Evolutionary conservation across 2,329 filamentous ascomycete genomes (phyloP).

Genomic region (Colletotrichum sp.): DNA sequence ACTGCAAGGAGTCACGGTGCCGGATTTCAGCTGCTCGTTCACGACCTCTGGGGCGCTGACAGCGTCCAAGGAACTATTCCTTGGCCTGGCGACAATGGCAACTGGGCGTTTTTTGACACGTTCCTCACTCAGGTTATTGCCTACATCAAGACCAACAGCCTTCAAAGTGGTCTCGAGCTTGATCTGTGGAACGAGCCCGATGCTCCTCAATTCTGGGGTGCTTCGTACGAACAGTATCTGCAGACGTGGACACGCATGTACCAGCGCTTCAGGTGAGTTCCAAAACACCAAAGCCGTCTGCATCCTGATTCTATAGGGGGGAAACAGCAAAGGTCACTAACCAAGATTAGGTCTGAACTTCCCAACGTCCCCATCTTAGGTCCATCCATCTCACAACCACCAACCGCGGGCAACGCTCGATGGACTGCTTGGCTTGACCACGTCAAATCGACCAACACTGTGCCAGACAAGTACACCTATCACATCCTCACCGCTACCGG

Average conservation of each 20-base stretch:
- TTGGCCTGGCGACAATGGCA: constrained; percentile 17
- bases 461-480: background rate
- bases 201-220: constrained; percentile 4
- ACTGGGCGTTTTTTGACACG: constrained; percentile 8
- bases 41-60: constrained; percentile 19
- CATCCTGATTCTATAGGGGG: too few relatives aligned
- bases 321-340: background rate
- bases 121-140: background rate
- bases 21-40: background rate
- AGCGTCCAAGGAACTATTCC: background rate
- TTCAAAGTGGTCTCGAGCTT: background rate
- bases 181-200: constrained; percentile 22
- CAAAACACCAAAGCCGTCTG: background rate
- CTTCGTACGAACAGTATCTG: constrained; percentile 10
- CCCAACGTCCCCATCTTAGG: background rate
- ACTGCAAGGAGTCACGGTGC: background rate
- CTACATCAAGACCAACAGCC: background rate
- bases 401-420: background rate
- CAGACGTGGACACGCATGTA: constrained; percentile 9
- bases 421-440: background rate
- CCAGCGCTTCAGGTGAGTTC: background rate
- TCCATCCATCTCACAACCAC: background rate
- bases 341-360: background rate
- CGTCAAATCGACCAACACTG: background rate
- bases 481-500: background rate